Evolutionary conservation across 768 basidiomycete genomes (phyloP).

Genomic region (Tricholoma terreum): DNA sequence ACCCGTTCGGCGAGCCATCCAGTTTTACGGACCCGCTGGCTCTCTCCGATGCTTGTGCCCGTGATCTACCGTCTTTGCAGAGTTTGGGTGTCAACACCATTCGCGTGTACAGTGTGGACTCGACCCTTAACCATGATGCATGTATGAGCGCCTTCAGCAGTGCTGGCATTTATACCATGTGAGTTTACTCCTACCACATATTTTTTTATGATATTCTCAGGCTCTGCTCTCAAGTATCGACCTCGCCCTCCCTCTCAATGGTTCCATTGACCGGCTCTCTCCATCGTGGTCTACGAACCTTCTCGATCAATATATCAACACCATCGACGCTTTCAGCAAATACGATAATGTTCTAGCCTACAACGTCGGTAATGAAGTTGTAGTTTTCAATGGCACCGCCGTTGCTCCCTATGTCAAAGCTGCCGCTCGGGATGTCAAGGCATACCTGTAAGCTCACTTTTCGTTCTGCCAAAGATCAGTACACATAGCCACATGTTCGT

Average conservation of each 20-base stretch:
- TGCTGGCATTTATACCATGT: constrained; percentile 91
- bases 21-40: constrained; percentile 81
- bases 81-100: constrained; percentile 78
- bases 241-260: constrained; percentile 79
- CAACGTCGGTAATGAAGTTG: constrained; percentile 89
- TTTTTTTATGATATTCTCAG: constrained; percentile 7
- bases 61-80: constrained; percentile 77
- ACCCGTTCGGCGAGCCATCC: constrained; percentile 67
- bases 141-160: constrained; percentile 78
- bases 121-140: constrained; percentile 76
- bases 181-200: constrained; percentile 25
- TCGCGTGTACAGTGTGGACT: constrained; percentile 84
- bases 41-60: constrained; percentile 59
- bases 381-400: constrained; percentile 47
- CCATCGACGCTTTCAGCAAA: constrained; percentile 75
- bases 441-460: constrained; percentile 65
- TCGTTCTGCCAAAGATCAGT: neutral
- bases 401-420: constrained; percentile 85
- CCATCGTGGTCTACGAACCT: constrained; percentile 83
- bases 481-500: constrained; percentile 7
- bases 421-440: constrained; percentile 83
- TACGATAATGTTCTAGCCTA: constrained; percentile 89
- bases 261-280: constrained; percentile 69
- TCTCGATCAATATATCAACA: constrained; percentile 72
- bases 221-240: constrained; percentile 59